Evolutionary conservation across 768 basidiomycete genomes (phyloP).

Genomic region (Glaciozyma martinii): DNA sequence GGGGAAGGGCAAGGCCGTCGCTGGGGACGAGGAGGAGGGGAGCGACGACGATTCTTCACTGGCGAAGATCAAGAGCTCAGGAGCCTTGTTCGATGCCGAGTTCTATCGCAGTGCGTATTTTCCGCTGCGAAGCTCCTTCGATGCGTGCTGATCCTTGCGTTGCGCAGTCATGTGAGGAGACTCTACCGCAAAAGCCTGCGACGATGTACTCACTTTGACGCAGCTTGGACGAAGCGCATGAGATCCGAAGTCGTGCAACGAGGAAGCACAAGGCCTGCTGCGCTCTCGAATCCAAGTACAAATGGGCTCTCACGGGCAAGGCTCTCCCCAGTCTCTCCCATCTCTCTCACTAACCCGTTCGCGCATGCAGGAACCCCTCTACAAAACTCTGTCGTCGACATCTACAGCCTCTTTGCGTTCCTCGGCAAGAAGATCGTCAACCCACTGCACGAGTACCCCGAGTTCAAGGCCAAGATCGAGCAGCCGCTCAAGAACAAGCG

Average conservation of each 20-base stretch:
- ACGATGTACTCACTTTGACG: not conserved
- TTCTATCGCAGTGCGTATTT: conserved; percentile 64
- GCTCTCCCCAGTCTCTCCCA: conserved; percentile 6
- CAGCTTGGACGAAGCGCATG: conserved; percentile 75
- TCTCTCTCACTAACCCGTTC: not conserved
- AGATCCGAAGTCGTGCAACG: conserved; percentile 76
- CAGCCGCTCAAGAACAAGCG: conserved; percentile 65
- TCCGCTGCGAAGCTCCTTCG: not conserved
- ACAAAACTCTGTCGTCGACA: conserved; percentile 82
- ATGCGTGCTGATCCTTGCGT: not conserved
- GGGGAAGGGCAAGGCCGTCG: conserved; percentile 43
- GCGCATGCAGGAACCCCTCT: conserved; percentile 11
- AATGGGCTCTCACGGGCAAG: conserved; percentile 83
- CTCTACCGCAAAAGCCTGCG: not conserved
- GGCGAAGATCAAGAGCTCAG: conserved; percentile 50
- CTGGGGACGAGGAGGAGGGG: conserved; percentile 30
- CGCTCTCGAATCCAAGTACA: conserved; percentile 62
- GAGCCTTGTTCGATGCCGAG: conserved; percentile 58
- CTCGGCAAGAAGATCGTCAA: conserved; percentile 51
- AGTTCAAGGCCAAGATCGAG: conserved; percentile 68
- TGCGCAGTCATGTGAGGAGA: not conserved
- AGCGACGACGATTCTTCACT: conserved; percentile 33
- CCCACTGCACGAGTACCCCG: conserved; percentile 68
- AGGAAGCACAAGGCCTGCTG: conserved; percentile 56
- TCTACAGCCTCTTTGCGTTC: conserved; percentile 84